Percentiles rank a stretch among this genome's conserved stretches.
phyloP scores from a whole-genome alignment of 2,329 filamentous ascomycete genomes.

The Colletotrichum godetiae region DNA sequence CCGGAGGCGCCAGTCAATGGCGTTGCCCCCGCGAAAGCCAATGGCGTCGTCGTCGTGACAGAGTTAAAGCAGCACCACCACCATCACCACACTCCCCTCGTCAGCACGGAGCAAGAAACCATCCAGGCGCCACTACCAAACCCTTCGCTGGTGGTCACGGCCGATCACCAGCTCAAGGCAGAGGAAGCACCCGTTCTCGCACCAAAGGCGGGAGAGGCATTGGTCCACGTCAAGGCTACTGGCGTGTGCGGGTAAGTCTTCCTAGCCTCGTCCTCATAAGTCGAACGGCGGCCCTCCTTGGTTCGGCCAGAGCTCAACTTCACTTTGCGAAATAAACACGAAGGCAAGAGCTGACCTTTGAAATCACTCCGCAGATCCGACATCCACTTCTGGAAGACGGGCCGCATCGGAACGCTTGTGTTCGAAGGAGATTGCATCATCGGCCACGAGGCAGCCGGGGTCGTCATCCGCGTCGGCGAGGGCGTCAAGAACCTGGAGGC shows the following conservation, averaged over 20 bases:
- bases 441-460: conserved; percentile 72
- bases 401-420: conserved; percentile 71
- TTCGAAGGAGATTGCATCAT: conserved; percentile 73
- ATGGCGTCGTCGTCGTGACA: conserved; percentile 11
- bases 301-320: no score
- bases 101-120: conserved; percentile 16
- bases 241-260: conserved; percentile 69
- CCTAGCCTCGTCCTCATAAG: not conserved
- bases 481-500: conserved; percentile 63
- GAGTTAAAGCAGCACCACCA: conserved; percentile 3
- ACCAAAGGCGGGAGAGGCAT: conserved; percentile 64
- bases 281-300: no score
- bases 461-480: conserved; percentile 67
- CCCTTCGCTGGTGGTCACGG: conserved; percentile 69
- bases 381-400: conserved; percentile 76
- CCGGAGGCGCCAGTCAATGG: conserved; percentile 8
- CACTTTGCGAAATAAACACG: no score
- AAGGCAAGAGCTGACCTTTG: not conserved
- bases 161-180: conserved; percentile 67
- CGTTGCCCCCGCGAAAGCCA: conserved; percentile 4
- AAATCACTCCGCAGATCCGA: conserved; percentile 60
- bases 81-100: not conserved
- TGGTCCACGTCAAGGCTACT: conserved; percentile 71
- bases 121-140: conserved; percentile 53
- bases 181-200: conserved; percentile 67